These are phyloP conservation scores for Leccinum boreale DNA, from an alignment of 768 basidiomycete species.

Conservation along the genomic window DNA sequence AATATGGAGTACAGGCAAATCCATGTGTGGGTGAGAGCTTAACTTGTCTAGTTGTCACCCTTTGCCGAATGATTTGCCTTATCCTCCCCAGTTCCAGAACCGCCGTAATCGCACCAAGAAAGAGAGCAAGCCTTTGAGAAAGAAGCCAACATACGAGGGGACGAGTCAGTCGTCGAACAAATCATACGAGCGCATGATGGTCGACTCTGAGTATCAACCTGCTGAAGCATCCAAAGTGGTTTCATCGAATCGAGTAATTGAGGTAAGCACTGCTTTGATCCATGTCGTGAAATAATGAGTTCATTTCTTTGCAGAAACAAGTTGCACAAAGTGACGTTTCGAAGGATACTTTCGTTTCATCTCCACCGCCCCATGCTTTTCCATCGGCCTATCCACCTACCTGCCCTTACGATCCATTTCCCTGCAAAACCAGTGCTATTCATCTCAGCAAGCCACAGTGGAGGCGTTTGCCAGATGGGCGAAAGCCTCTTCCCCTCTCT, in stretches of 20 bases:
- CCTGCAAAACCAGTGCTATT: slow-evolving; percentile 4
- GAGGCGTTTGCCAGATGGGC: neutral
- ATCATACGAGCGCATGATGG: neutral
- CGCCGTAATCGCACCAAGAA: slow-evolving; percentile 10
- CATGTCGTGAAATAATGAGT: neutral
- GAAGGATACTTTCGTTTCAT: neutral
- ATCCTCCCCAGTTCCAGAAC: slow-evolving; percentile 11
- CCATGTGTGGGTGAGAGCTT: slow-evolving; percentile 9
- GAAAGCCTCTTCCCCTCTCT: neutral
- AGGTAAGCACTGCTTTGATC: neutral
- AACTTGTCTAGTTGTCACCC: no score
- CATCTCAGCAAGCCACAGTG: slow-evolving; percentile 4
- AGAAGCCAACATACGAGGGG: neutral
- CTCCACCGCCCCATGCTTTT: slow-evolving; percentile 16
- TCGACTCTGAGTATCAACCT: neutral
- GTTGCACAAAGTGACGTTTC: accelerated
- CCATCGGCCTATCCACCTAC: slow-evolving; percentile 12
- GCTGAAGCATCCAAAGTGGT: accelerated
- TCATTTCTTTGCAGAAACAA: neutral
- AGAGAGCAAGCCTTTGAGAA: neutral
- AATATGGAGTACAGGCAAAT: slow-evolving; percentile 11
- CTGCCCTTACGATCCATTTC: slow-evolving; percentile 19
- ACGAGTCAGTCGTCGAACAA: neutral
- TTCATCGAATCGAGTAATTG: neutral
- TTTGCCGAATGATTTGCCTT: no score